These are phyloP conservation scores for Astrothelium subdiscretum DNA, from an alignment of 495 filamentous ascomycete species.

Conservation along the genomic window DNA sequence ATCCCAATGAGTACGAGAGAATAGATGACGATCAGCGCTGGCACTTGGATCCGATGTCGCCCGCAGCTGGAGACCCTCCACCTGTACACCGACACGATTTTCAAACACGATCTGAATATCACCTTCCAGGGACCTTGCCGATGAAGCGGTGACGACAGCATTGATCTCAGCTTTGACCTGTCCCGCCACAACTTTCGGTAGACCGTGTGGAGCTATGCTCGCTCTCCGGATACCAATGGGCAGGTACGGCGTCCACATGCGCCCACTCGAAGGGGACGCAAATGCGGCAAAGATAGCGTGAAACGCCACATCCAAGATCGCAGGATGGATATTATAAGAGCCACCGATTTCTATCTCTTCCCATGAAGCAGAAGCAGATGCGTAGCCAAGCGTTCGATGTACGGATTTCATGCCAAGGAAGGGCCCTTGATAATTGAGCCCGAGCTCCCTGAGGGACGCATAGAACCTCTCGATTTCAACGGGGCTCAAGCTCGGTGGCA, in stretches of 20 bases:
- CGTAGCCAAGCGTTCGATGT: background rate
- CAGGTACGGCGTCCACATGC: background rate
- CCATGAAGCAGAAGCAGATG: background rate
- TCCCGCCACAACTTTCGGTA: background rate
- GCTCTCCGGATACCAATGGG: background rate
- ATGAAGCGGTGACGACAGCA: background rate
- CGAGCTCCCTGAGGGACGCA: background rate
- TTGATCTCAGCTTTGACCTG: background rate
- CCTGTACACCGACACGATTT: no score
- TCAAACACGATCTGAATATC: no score
- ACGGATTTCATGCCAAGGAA: background rate
- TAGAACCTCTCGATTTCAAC: background rate
- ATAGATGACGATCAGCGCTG: no score
- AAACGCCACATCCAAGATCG: background rate
- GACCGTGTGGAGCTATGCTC: background rate
- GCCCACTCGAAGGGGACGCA: background rate
- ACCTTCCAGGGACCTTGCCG: background rate
- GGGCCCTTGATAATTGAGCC: background rate
- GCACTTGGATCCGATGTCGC: no score
- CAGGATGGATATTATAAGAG: background rate
- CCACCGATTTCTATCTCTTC: background rate
- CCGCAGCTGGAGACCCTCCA: no score
- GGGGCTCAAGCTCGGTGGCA: background rate
- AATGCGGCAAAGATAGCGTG: background rate
- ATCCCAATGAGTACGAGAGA: no score